phyloP scores from a whole-genome alignment of 768 basidiomycete genomes.

The Leccinum longicurvipes region DNA sequence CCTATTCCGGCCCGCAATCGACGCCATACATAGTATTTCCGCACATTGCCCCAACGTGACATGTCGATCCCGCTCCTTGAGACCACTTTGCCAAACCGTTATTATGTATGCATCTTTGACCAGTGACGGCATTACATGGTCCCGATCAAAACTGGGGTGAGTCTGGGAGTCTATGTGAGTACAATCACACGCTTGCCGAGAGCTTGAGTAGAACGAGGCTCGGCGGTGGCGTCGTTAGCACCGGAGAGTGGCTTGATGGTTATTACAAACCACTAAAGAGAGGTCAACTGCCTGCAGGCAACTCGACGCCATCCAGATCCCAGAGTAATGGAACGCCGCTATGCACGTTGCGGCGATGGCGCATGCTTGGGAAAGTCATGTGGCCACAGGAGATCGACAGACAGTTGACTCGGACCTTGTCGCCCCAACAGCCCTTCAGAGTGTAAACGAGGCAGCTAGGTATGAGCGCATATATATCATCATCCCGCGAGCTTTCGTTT shows the following conservation, averaged over 20 bases:
- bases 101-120: slow-evolving; percentile 2
- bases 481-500: slow-evolving; percentile 2
- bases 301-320: slow-evolving; percentile 11
- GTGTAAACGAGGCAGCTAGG: background rate
- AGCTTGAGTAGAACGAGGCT: background rate
- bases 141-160: slow-evolving; percentile 10
- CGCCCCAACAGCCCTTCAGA: background rate
- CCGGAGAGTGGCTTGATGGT: slow-evolving; percentile 21
- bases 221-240: slow-evolving; percentile 7
- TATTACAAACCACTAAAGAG: background rate
- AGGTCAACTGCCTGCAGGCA: slow-evolving; percentile 8
- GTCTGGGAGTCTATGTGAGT: background rate
- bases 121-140: slow-evolving; percentile 16
- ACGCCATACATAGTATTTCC: slow-evolving; percentile 14
- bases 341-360: slow-evolving; percentile 7
- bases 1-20: slow-evolving; percentile 16
- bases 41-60: slow-evolving; percentile 14
- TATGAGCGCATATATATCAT: background rate
- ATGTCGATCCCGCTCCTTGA: slow-evolving; percentile 20
- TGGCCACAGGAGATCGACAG: slow-evolving; percentile 10
- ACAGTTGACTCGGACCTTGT: background rate
- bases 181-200: slow-evolving; percentile 3
- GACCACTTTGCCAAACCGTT: background rate
- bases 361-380: slow-evolving; percentile 6
- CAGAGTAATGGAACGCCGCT: slow-evolving; percentile 16